Conservation (phyloP, 2,329 filamentous ascomycete genomes). For the Chaetoscypha palmicola region DNA sequence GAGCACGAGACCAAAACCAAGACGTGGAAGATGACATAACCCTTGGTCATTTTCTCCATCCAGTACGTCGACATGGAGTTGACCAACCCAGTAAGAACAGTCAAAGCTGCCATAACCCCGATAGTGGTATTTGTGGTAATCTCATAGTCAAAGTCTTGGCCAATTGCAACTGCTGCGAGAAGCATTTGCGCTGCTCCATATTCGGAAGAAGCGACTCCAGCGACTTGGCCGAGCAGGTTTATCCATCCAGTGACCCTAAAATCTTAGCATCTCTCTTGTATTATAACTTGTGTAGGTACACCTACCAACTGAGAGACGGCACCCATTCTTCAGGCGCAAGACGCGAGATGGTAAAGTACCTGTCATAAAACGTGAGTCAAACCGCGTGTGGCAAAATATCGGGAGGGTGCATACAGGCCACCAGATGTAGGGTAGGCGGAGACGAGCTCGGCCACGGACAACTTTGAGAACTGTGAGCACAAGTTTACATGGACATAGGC, state of each 20-base stretch:
- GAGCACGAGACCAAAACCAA: slow-evolving; percentile 43
- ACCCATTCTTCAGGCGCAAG: slow-evolving; percentile 42
- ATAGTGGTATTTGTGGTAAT: slow-evolving; percentile 42
- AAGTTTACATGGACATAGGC: too few relatives aligned
- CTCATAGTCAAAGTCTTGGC: slow-evolving; percentile 39
- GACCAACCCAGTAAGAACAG: slow-evolving; percentile 43
- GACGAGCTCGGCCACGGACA: slow-evolving; percentile 49
- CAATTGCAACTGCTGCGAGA: slow-evolving; percentile 47
- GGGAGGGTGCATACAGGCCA: slow-evolving; percentile 32
- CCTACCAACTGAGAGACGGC: slow-evolving; percentile 41
- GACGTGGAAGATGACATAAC: slow-evolving; percentile 51
- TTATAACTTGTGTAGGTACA: not conserved
- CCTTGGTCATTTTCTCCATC: slow-evolving; percentile 52
- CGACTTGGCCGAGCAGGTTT: slow-evolving; percentile 43
- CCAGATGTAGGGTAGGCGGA: slow-evolving; percentile 52
- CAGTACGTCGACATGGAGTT: slow-evolving; percentile 51
- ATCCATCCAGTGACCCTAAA: slow-evolving; percentile 38
- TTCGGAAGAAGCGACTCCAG: slow-evolving; percentile 48
- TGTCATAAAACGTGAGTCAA: slow-evolving; percentile 9
- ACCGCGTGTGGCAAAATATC: too few relatives aligned
- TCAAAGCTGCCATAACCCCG: slow-evolving; percentile 48
- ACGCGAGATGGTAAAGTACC: slow-evolving; percentile 50
- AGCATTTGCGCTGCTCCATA: slow-evolving; percentile 51
- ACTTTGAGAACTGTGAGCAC: slow-evolving; percentile 14
- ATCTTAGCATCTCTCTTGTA: not conserved